These are phyloP conservation scores for Handroanthus guayacan DNA, from an alignment of 257 asterid species.

Conservation along the genomic window DNA sequence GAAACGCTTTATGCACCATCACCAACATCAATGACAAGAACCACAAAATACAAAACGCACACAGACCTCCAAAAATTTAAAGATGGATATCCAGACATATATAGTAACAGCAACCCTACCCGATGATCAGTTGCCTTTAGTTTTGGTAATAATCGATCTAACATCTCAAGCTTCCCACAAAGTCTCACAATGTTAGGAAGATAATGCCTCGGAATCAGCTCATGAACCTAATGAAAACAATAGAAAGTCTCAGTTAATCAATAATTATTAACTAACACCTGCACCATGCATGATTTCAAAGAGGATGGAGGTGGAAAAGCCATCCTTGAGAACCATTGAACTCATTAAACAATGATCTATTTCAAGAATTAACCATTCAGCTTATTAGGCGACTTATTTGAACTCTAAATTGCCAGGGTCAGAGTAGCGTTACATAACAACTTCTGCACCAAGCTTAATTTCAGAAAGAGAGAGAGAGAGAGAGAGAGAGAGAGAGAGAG, in stretches of 20 bases:
- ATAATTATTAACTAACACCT: constrained; percentile 9
- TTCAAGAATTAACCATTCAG: constrained; percentile 24
- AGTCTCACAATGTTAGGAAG: constrained; percentile 85
- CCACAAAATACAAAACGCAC: constrained; percentile 14
- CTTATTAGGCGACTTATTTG: constrained; percentile 12
- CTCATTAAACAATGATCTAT: constrained; percentile 21
- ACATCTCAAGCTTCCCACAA: constrained; percentile 99
- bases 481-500: constrained; percentile 1
- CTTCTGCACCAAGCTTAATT: constrained; percentile 21
- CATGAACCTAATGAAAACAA: constrained; percentile 74
- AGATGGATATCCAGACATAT: constrained; percentile 5
- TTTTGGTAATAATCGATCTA: constrained; percentile 93
- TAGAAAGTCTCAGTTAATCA: constrained; percentile 14
- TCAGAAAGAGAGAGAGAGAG: constrained; percentile 7
- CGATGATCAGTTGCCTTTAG: constrained; percentile 99
- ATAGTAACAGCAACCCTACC: constrained; percentile 51
- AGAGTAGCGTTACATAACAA: constrained; percentile 11
- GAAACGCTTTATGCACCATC: not conserved
- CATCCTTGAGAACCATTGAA: constrained; percentile 19
- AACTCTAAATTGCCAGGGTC: constrained; percentile 6
- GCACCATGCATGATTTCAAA: constrained; percentile 14
- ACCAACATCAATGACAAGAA: constrained; percentile 27
- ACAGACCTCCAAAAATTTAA: constrained; percentile 26
- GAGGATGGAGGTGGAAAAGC: constrained; percentile 2
- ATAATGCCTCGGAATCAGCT: constrained; percentile 85